A percentile compares a stretch with the other conserved stretches of the same genome.
Evolutionary conservation across 306 rosid species (phyloP).

Genomic region (Cicer judaicum): DNA sequence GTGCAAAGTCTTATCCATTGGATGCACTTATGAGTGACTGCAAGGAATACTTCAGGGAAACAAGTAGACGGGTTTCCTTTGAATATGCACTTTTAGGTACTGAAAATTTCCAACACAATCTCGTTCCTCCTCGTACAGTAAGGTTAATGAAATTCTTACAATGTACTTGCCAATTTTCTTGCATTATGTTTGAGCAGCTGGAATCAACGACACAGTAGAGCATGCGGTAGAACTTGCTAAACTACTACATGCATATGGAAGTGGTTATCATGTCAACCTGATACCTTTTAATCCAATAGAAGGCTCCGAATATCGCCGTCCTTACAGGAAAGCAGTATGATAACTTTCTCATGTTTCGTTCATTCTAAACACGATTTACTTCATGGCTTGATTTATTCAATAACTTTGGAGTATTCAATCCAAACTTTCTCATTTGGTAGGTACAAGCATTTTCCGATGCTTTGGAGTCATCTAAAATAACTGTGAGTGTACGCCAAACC

Average conservation of each 20-base stretch:
- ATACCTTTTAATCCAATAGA: conserved; percentile 97
- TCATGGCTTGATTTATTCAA: conserved; percentile 21
- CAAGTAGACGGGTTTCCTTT: conserved; percentile 83
- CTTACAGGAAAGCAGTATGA: conserved; percentile 82
- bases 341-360: conserved; percentile 1
- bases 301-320: conserved; percentile 86
- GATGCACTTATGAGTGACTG: conserved; percentile 88
- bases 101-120: conserved; percentile 22
- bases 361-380: conserved; percentile 32
- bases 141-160: conserved; percentile 33
- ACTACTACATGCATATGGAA: conserved; percentile 73
- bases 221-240: conserved; percentile 87
- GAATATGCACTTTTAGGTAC: conserved; percentile 98
- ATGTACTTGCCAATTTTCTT: conserved; percentile 32
- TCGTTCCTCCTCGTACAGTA: conserved; percentile 5
- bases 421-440: conserved; percentile 50
- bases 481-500: conserved; percentile 84
- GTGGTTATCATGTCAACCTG: conserved; percentile 80
- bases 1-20: conserved; percentile 93
- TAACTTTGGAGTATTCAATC: not conserved
- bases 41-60: conserved; percentile 71
- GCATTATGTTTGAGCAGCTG: conserved; percentile 69
- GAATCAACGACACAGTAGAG: conserved; percentile 83
- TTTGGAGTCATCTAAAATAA: conserved; percentile 71
- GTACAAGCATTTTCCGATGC: conserved; percentile 78